Base-by-base conservation (phyloP, 768 basidiomycete species). In the Suillus spraguei region DNA sequence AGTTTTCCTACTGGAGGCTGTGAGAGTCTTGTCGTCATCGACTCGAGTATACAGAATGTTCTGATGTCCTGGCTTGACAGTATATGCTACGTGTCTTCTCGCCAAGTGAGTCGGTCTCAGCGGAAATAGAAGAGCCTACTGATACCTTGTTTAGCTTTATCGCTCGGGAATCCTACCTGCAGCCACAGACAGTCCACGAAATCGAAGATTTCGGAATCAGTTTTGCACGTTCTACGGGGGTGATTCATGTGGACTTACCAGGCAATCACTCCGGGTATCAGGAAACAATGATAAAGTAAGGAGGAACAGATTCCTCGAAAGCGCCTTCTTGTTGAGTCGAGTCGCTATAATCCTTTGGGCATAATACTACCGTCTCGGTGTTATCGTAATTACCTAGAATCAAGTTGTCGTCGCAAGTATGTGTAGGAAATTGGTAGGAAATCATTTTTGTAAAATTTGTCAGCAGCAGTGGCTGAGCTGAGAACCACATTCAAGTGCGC, bases 61-160 rank as follows among this genome's bases (percentile, higher is more conserved):
- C 35, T 52, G 41, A 50, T 28, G 3, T 20, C 35, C 36, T 38
- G 47, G 6, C 3, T 13, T 54, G 13, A 35, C 7, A 74, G 73
- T 76, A 47, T 74, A 74, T 67, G 67, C 70, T 33, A 22, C 28
- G 49, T 74, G 74, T 35, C 60, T 74, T 2, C 74, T 74, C 67
- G 60, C 73, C 24, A 74, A 74, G 73, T 74, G 9, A 50, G 72
- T 50, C 24, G 4, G 59, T 61, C 10, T 5, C 20, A 28, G 44
- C 1, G 20, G 6, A 36, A 41, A 24, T 24, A 32, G 0, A 28
- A 22, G 39, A 28, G 4, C 3, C 22, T 7, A 35, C 46, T 66
- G 50, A 72, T 9, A 44, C 52, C 1, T 39, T 17, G 0, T 5
- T 42, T 24, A 74, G 74, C 41, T 60, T 74, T 5, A 63, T 74